phyloP scores from a whole-genome alignment of 257 asterid species.

The Thymus mandschuricus region DNA sequence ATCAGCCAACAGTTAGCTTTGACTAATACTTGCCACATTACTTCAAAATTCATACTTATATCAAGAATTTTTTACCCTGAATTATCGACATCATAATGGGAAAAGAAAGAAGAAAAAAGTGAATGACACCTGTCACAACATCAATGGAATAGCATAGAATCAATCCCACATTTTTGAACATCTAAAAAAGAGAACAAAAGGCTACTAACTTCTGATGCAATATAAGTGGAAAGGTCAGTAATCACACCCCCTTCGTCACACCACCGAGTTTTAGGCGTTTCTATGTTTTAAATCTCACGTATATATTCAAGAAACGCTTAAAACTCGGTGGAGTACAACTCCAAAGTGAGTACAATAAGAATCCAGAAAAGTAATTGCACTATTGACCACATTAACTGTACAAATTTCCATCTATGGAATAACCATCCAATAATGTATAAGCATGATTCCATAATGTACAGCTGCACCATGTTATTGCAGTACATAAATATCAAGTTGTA shows the following conservation, averaged over 20 bases:
- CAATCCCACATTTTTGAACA: background rate
- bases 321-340: too few species aligned
- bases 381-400: slow-evolving; percentile 12
- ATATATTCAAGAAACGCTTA: too few species aligned
- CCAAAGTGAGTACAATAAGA: too few species aligned
- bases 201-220: background rate
- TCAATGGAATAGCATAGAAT: background rate
- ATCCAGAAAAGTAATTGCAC: background rate
- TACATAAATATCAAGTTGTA: slow-evolving; percentile 11
- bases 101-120: background rate
- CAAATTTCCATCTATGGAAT: slow-evolving; percentile 21
- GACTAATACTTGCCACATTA: background rate
- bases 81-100: background rate
- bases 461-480: slow-evolving; percentile 35
- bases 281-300: too few species aligned
- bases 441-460: slow-evolving; percentile 22
- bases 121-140: slow-evolving; percentile 1
- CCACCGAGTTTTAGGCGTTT: too few species aligned
- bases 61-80: background rate
- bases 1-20: slow-evolving; percentile 7
- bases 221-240: background rate
- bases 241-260: too few species aligned
- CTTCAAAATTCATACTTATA: background rate
- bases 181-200: background rate
- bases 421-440: slow-evolving; percentile 24